Evolutionary conservation across 116 monocot species (phyloP), one percentile per base, ranked within the genome.

Genomic region (Zostera marina): DNA sequence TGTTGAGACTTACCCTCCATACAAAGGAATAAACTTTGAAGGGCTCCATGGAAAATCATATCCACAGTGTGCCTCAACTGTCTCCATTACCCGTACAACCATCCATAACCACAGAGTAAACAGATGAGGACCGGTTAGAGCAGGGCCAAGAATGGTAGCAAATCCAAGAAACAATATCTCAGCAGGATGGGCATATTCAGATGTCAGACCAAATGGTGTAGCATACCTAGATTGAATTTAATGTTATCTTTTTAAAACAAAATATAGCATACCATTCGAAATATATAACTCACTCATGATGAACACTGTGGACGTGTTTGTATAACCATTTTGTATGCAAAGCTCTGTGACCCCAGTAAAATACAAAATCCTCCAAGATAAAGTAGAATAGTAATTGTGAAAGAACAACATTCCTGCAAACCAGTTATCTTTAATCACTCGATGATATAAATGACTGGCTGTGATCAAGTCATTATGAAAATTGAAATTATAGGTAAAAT

Each of bases 11-110:
- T 53, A 93, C 93, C 87, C 94, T 61, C 84, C 88, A 53, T 94
- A 88, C 9, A 94, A 66, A 63, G 94, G 94, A 41, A 88, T 68
- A 51, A 84, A 88, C 23, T 94, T 94, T 32, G 94, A 84, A 11
- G 70, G 88, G 77, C 94, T 94, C 94, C 94, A 94, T n/a, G 93
- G 93, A 58, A 94, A 94, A 58, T 94, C 74, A 53, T 92, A 92
- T 10, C 91, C 86, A 49, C 86, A 71, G 53, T 94, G 93, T 64
- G 77, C 84, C 62, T 88, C 93, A 43, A 94, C 93, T 43, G 93
- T 94, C 68, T 94, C 93, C 66, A 94, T 61, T 13, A 94, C 84
- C 64, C 93, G 76, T 56, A 88, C 61, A 59, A 71, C 62, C 91
- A 92, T 75, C 91, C 91, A 92, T 24, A 94, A 54, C 93, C 93